phyloP scores from a whole-genome alignment of 495 filamentous ascomycete genomes.

The Cercophora samala region DNA sequence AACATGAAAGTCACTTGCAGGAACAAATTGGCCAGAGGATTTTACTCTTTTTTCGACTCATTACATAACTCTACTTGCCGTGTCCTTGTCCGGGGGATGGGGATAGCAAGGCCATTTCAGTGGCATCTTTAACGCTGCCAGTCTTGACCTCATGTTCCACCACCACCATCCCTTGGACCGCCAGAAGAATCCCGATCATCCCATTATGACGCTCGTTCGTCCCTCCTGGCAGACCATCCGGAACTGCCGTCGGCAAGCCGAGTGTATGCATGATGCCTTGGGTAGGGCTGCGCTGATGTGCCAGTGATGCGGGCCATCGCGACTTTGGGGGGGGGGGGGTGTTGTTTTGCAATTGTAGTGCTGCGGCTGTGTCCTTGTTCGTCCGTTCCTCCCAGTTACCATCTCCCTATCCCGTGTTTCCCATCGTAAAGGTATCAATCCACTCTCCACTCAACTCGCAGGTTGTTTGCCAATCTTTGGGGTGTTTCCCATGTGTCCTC shows the following conservation, averaged over 20 bases:
- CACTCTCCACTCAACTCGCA: slow-evolving; percentile 3
- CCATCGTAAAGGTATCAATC: slow-evolving; percentile 2
- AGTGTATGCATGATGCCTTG: background rate
- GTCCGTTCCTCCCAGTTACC: background rate
- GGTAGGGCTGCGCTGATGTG: background rate
- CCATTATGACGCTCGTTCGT: background rate
- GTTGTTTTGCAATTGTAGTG: background rate
- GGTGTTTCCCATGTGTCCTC: background rate
- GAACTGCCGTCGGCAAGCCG: slow-evolving; percentile 12
- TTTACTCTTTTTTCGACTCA: background rate
- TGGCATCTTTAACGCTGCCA: background rate
- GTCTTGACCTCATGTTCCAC: slow-evolving; percentile 5
- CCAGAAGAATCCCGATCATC: background rate
- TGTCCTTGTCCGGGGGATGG: background rate
- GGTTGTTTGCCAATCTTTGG: slow-evolving; percentile 1
- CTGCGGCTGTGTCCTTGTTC: background rate
- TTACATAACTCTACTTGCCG: background rate
- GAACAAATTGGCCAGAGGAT: background rate
- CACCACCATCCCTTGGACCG: background rate
- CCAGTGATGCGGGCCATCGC: background rate
- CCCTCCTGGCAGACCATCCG: background rate
- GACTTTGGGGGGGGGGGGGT: slow-evolving; percentile 3
- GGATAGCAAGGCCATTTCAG: background rate
- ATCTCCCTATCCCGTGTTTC: background rate
- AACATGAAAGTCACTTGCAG: background rate